These are phyloP conservation scores for Colletotrichum chlorophyti DNA, from an alignment of 2,329 filamentous ascomycete genomes.

Conservation along the genomic window DNA sequence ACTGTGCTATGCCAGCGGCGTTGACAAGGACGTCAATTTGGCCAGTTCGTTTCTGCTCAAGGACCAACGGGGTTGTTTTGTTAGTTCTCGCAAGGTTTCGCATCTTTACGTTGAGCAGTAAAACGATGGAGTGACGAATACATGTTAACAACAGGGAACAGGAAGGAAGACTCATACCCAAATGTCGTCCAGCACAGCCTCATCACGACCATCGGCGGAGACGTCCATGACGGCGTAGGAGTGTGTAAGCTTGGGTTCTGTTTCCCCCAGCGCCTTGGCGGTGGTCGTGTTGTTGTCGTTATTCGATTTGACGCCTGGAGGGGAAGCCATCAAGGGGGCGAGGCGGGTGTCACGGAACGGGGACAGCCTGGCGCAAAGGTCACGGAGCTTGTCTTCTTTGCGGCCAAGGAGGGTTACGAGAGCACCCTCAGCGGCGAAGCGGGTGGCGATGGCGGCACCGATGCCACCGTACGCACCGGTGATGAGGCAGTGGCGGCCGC, in stretches of 20 bases:
- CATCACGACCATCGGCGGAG: slow-evolving; percentile 19
- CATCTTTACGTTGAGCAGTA: too few relatives aligned
- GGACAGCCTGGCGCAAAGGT: slow-evolving; percentile 42
- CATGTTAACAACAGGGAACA: background rate
- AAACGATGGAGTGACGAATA: background rate
- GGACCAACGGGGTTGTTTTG: background rate
- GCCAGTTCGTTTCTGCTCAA: slow-evolving; percentile 21
- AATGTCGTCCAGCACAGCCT: slow-evolving; percentile 24
- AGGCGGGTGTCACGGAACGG: slow-evolving; percentile 21
- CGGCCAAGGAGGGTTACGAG: slow-evolving; percentile 68
- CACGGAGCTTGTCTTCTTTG: slow-evolving; percentile 51
- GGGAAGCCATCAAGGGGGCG: slow-evolving; percentile 33
- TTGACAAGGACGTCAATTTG: slow-evolving; percentile 73
- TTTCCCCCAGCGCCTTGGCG: background rate
- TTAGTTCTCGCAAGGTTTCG: too few relatives aligned
- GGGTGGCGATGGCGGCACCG: slow-evolving; percentile 69
- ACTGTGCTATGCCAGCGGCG: slow-evolving; percentile 76
- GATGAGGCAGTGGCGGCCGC: slow-evolving; percentile 63
- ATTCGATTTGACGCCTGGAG: too few relatives aligned
- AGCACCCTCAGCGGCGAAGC: slow-evolving; percentile 70
- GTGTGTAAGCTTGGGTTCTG: slow-evolving; percentile 3
- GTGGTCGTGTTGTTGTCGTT: too few relatives aligned
- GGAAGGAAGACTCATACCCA: slow-evolving; percentile 22
- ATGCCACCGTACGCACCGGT: slow-evolving; percentile 77
- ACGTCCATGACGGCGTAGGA: slow-evolving; percentile 29